Conservation (phyloP, 208 protist genomes). For the Crithidia thermophila region DNA sequence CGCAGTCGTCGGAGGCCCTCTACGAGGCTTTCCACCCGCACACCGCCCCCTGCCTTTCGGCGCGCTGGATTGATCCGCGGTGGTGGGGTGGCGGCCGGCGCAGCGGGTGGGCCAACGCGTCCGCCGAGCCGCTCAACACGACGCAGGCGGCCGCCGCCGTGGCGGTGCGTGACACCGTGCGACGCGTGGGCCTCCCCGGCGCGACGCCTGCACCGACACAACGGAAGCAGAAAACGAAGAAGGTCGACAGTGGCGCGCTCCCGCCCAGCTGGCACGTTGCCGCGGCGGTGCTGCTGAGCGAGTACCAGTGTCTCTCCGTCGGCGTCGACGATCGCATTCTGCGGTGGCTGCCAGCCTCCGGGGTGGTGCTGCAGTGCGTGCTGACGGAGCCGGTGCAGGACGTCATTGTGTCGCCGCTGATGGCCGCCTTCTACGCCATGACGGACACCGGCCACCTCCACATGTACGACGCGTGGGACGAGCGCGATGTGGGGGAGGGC, state of each 20-base stretch:
- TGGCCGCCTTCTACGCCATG: constrained; percentile 68
- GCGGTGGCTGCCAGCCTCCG: constrained; percentile 69
- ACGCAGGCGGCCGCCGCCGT: constrained; percentile 17
- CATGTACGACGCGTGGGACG: constrained; percentile 80
- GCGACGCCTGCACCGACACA: background rate
- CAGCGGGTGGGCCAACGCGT: constrained; percentile 37
- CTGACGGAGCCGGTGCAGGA: constrained; percentile 46
- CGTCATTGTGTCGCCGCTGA: constrained; percentile 67
- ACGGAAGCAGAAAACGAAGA: background rate
- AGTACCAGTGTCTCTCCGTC: constrained; percentile 70
- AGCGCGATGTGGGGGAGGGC: constrained; percentile 35
- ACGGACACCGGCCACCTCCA: constrained; percentile 55
- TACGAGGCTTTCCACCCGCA: constrained; percentile 51
- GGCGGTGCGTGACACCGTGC: background rate
- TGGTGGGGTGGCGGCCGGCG: constrained; percentile 53
- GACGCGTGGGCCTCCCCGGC: background rate
- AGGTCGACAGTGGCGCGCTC: background rate
- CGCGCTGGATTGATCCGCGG: constrained; percentile 71
- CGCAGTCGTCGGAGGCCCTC: constrained; percentile 30
- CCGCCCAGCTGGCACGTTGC: constrained; percentile 41
- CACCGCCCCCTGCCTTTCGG: constrained; percentile 35
- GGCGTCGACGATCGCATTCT: constrained; percentile 52
- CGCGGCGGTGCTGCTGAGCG: constrained; percentile 46
- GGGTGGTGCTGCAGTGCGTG: constrained; percentile 66
- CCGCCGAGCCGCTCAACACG: constrained; percentile 24